Percentiles rank a stretch among this genome's conserved stretches.
phyloP scores from a whole-genome alignment of 768 basidiomycete species.

The Baorangia bicolor region DNA sequence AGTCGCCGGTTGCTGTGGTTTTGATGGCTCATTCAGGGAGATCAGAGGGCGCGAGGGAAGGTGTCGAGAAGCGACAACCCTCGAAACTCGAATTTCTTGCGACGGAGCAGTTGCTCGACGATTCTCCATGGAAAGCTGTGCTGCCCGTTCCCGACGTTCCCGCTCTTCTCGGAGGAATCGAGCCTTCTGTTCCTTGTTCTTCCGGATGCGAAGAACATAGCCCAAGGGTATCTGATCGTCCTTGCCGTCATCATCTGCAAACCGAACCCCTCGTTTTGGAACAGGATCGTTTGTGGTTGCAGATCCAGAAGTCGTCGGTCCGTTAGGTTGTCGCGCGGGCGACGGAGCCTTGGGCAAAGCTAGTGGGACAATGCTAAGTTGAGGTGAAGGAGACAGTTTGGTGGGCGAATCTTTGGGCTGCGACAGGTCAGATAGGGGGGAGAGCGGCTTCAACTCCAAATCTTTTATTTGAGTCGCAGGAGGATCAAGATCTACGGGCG shows the following conservation, averaged over 20 bases:
- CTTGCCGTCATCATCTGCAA: constrained; percentile 58
- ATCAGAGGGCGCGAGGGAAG: constrained; percentile 15
- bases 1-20: constrained; percentile 1
- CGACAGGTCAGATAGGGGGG: neutral
- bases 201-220: constrained; percentile 68
- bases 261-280: constrained; percentile 56
- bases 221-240: constrained; percentile 70
- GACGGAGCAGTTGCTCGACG: constrained; percentile 18
- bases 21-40: constrained; percentile 12
- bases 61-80: constrained; percentile 16
- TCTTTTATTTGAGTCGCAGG: constrained; percentile 11
- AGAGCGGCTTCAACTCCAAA: neutral
- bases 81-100: constrained; percentile 14
- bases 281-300: constrained; percentile 7
- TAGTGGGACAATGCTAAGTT: neutral
- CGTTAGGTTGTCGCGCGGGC: neutral
- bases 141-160: constrained; percentile 46
- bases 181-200: constrained; percentile 72
- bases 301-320: constrained; percentile 8
- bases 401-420: constrained; percentile 3
- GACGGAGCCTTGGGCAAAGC: neutral
- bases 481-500: constrained; percentile 23
- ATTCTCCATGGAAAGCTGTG: constrained; percentile 31
- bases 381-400: neutral
- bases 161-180: constrained; percentile 62